Base-by-base conservation (phyloP, 805 yeast species). In the Metschnikowia lunata region DNA sequence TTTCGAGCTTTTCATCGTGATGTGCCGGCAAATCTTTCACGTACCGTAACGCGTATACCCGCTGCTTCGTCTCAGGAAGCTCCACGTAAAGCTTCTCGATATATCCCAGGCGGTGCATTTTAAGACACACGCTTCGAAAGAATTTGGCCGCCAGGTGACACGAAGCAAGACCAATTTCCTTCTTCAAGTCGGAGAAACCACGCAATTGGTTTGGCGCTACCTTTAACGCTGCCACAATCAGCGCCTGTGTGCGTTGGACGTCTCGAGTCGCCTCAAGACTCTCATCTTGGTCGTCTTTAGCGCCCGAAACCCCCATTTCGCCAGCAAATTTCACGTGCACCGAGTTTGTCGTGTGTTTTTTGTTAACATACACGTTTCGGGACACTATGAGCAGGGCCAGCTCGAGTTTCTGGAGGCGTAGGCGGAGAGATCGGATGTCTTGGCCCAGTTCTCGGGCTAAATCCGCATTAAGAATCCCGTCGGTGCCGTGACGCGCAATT, bases 351-450 rank as follows among this genome's bases (percentile, higher is more conserved):
- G 87, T 78, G 35, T 75, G 77, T 44, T 75, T 78, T 2, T 79
- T 76, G 30, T 64, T 61, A 40, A 64, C 57, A 46, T 57, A 71
- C 11, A 59, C 62, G 36, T 51, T 61, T 9, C 54, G 58, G 40
- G 72, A 78, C 18, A 63, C 63, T 6, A 82, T 73, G 13, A 81
- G 61, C 15, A 77, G 78, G 31, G 69, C 58, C 8, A 70, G 76
- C 45, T 72, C 78, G 14, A 85, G 63, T 35, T 72, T 71, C 53
- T 76, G 79, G 41, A 83, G 66, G 52, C 93, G 70, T 1, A 79
- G 69, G 0, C 89, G 80, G 34, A 83, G 67, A 46, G 89, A 82
- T 50, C 91, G 71, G 13, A 82, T 77, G 54, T 85, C 93, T 61
- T 85, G 93, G 8, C 77, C 77, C 0, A 89, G 77, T 14, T 64